Base-by-base conservation (phyloP, 169 alveolate species). In the Plasmodium gaboni region DNA sequence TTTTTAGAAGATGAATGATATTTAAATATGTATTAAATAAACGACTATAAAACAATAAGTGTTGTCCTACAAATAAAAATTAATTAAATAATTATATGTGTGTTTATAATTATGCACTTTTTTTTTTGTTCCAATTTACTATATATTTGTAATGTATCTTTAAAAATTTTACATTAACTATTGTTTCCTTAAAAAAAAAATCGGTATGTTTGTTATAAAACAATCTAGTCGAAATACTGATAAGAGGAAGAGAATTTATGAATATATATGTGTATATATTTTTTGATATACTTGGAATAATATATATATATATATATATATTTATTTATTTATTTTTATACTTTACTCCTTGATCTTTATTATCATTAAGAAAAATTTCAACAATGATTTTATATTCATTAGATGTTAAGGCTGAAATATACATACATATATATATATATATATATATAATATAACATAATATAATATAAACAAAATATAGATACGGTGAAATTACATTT, bases 281-380 rank as follows among this genome's bases (percentile, higher is more conserved):
- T 55, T 55, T 55, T 55, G 22, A 13, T 55, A 17, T 13, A 6
- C 7, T 22, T 55, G 22, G 10, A 55, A 55, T 55, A 12, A 55
- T 55, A 55, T 17, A 51, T 51, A 51, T 3, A 51, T 51, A 51
- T 51, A 5, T 5, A 53, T 15, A 53, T 53, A 53, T n/a, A 53
- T 0, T 9, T n/a, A 55, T 15, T 17, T 55, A 12, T 12, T 55
- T 57, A 28, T 19, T 63, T 17, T 13, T 67, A 48, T 67, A 78
- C 89, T 78, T 78, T 24, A 78, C 51, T n/a, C 89, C 89, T 65
- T 78, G 89, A 12, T 59, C 89, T 26, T 65, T 78, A 24, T 57
- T 78, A 50, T 78, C 89, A 50, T 78, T 78, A 17, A 78, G 76
- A 50, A 78, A 76, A 64, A 78, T 65, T 53, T 78, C 89, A 63